Evolutionary conservation across 148 eudicot species (phyloP), one percentile per base, ranked within the genome.

Genomic region (Fallopia convolvulus): DNA sequence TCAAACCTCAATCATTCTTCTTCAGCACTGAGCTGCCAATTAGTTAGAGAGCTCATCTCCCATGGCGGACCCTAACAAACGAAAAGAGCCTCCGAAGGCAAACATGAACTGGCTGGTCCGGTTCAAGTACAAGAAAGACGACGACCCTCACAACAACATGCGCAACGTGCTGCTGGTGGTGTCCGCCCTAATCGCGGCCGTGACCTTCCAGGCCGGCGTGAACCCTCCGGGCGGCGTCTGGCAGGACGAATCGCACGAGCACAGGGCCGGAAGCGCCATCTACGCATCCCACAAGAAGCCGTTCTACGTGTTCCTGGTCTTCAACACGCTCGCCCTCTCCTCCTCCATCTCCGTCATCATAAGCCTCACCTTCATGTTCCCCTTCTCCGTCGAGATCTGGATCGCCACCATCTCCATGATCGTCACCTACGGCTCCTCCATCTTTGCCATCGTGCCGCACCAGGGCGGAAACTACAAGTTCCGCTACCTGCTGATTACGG

Each of bases 171-270:
- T 77, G 63, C 44, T 86, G 81, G 75, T 86, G 1, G 84, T 81
- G 23, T 84, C 86, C 7, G 78, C 83, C 3, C 80, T 84, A 2
- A 78, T 86, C 0, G 85, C 85, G 6, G 74, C 86, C 33, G 81
- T 84, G 58, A 83, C 86, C 0, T 83, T 83, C 30, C 82, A 83
- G 66, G 84, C 74, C 0, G 83, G 80, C 5, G 78, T 77, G 7
- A 83, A 55, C 42, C 88, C 86, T 44, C 88, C 88, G 0, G 77
- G 88, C 21, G 83, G 88, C 15, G 84, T 77, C n/a, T 85, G 86
- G 88, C 84, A 79, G 39, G 82, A 82, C 23, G 42, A 20, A 14
- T 14, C 41, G 8, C 5, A 11, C 6, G 30, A 9, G 21, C 63
- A 46, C 60, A 4, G 0, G 23, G 58, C 52, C 7, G 76, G 71